These are phyloP conservation scores for Candida fluviatilis DNA, from an alignment of 805 yeast species.

Conservation along the genomic window DNA sequence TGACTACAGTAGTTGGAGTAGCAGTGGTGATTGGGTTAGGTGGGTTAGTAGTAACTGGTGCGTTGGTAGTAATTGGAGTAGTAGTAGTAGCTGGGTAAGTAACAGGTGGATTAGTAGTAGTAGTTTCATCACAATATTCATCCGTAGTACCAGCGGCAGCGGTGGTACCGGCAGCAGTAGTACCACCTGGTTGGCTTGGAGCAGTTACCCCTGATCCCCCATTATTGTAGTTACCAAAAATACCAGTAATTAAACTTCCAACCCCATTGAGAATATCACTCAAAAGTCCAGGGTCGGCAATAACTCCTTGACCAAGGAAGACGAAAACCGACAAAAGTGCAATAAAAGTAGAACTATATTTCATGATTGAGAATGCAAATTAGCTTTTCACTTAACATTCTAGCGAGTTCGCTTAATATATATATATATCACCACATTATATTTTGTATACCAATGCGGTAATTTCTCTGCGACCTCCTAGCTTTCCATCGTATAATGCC, in stretches of 20 bases:
- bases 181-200: not conserved
- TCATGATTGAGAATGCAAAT: not conserved
- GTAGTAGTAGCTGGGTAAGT: constrained; percentile 3
- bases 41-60: constrained; percentile 7
- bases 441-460: too few species aligned
- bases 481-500: too few species aligned
- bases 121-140: not conserved
- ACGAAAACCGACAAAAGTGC: not conserved
- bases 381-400: not conserved
- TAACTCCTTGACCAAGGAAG: not conserved
- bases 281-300: not conserved
- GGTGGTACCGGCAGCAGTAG: not conserved
- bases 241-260: not conserved
- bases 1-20: constrained; percentile 1
- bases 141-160: not conserved
- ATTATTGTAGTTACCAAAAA: constrained; percentile 1
- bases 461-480: too few species aligned
- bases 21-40: constrained; percentile 7
- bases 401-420: not conserved
- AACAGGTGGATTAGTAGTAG: constrained; percentile 1
- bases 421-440: too few species aligned
- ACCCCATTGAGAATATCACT: not conserved
- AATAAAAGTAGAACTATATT: not conserved
- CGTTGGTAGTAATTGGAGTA: constrained; percentile 6
- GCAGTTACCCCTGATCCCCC: not conserved